phyloP scores from a whole-genome alignment of 768 basidiomycete genomes.

The Termitomyces sp. region DNA sequence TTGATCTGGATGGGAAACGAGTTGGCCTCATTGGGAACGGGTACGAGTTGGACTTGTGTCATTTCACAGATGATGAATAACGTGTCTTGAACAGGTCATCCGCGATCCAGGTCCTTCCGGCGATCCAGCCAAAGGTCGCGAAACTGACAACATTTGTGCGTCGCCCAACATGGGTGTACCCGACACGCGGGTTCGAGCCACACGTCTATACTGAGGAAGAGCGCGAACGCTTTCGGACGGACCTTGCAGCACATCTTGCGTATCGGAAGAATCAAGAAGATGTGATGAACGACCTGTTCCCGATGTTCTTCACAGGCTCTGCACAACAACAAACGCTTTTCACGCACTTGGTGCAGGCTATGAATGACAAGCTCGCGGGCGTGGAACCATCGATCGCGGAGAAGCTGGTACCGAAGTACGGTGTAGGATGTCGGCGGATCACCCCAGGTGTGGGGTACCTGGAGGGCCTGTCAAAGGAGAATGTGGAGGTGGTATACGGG shows the following conservation, averaged over 20 bases:
- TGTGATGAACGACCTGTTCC: constrained; percentile 30
- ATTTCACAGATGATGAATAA: neutral
- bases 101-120: constrained; percentile 29
- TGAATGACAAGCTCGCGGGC: constrained; percentile 37
- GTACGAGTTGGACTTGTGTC: constrained; percentile 6
- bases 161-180: constrained; percentile 27
- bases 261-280: constrained; percentile 40
- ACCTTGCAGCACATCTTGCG: constrained; percentile 34
- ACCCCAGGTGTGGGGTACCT: constrained; percentile 32
- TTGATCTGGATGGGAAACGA: constrained; percentile 30
- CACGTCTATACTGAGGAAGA: constrained; percentile 37
- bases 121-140: constrained; percentile 30
- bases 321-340: constrained; percentile 26
- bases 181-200: constrained; percentile 21
- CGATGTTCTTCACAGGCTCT: constrained; percentile 27
- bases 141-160: constrained; percentile 32
- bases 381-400: constrained; percentile 40
- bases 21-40: constrained; percentile 37
- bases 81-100: constrained; percentile 22
- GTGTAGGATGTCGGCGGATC: constrained; percentile 30
- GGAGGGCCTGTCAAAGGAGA: constrained; percentile 25
- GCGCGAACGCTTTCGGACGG: constrained; percentile 29
- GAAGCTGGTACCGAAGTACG: constrained; percentile 30
- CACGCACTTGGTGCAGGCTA: constrained; percentile 25
- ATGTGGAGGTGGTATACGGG: constrained; percentile 27